Conservation (phyloP, 805 yeast species). For the Kluyveromyces dobzhanskii region DNA sequence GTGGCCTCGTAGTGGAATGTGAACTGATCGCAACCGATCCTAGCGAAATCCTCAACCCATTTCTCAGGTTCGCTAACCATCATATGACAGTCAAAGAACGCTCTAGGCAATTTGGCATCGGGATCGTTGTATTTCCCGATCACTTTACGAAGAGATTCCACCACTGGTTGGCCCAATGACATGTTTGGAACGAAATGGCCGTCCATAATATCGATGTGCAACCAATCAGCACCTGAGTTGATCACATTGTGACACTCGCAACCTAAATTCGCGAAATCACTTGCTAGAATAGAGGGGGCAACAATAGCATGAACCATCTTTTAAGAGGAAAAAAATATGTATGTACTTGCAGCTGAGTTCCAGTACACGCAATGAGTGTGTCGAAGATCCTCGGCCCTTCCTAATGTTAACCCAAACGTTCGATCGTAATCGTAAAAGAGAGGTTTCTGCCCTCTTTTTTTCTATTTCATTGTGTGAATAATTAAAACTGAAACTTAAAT, state of each 20-base stretch:
- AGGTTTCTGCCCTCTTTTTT: no score
- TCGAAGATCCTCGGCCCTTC: no score
- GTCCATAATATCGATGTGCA: constrained; percentile 97
- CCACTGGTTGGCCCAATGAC: constrained; percentile 88
- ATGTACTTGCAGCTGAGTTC: no score
- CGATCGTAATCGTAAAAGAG: no score
- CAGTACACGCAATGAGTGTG: no score
- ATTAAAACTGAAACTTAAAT: no score
- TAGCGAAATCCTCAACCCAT: constrained; percentile 89
- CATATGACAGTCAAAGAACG: constrained; percentile 93
- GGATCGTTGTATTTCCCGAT: constrained; percentile 57
- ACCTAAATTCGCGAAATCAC: constrained; percentile 85
- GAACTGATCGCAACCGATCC: constrained; percentile 92
- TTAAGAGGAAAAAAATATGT: neutral
- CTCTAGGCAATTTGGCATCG: constrained; percentile 32
- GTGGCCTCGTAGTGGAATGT: constrained; percentile 96
- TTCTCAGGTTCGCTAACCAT: constrained; percentile 89
- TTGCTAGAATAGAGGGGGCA: constrained; percentile 92
- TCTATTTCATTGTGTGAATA: no score
- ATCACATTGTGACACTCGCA: constrained; percentile 78
- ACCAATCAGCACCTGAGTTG: constrained; percentile 86
- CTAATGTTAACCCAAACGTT: no score
- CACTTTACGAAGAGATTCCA: constrained; percentile 63
- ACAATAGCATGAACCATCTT: constrained; percentile 71
- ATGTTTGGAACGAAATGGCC: constrained; percentile 98